phyloP scores from a whole-genome alignment of 1,139 yeast genomes.

The Kodamaea sp. region DNA sequence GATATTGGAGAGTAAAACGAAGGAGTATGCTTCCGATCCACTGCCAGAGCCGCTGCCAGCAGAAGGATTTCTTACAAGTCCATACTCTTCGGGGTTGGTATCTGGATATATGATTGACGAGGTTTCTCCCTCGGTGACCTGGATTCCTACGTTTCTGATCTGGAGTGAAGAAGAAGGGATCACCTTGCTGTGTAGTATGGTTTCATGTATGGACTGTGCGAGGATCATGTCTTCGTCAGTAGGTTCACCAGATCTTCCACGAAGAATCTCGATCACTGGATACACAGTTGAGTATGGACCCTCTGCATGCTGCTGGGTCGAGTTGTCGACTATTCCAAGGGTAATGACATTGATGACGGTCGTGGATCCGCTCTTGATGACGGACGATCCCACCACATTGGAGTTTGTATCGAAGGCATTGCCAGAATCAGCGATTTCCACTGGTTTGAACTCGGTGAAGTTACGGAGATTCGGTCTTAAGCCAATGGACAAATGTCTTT shows the following conservation, averaged over 20 bases:
- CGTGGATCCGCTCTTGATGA: constrained; percentile 73
- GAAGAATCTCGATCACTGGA: constrained; percentile 78
- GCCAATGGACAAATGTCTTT: constrained; percentile 73
- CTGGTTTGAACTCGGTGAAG: constrained; percentile 69
- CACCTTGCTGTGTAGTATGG: constrained; percentile 54
- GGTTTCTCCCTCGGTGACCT: constrained; percentile 39
- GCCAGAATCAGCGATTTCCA: constrained; percentile 46
- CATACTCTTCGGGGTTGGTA: constrained; percentile 24
- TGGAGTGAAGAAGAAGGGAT: constrained; percentile 47
- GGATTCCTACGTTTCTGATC: constrained; percentile 51
- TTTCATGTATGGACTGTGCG: constrained; percentile 68
- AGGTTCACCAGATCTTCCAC: constrained; percentile 81
- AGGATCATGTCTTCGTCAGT: constrained; percentile 87
- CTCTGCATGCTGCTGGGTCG: constrained; percentile 8
- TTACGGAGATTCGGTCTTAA: constrained; percentile 72
- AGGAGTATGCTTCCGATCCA: constrained; percentile 43
- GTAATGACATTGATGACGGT: constrained; percentile 74
- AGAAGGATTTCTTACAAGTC: constrained; percentile 15
- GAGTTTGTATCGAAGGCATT: constrained; percentile 37
- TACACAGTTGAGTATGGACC: constrained; percentile 50
- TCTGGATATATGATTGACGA: constrained; percentile 35
- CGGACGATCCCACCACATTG: constrained; percentile 67
- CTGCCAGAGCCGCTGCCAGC: constrained; percentile 22
- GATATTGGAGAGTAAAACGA: constrained; percentile 71
- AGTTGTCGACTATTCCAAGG: constrained; percentile 57